Conservation (phyloP, 1,284 basidiomycete genomes). For the Cystobasidium sp. region DNA sequence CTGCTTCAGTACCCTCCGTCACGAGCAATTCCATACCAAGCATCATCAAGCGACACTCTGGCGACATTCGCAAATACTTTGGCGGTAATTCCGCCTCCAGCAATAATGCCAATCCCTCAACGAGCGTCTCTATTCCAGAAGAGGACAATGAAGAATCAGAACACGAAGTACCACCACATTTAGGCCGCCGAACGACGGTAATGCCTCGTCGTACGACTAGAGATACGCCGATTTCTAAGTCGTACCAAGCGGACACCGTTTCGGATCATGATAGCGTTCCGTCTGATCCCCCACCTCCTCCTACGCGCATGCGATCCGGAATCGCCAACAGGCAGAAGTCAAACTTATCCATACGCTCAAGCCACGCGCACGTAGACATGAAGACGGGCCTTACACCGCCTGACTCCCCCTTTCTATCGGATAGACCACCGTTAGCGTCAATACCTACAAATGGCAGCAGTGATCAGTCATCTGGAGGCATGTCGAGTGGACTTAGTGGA, state of each 20-base stretch:
- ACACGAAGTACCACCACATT: not conserved
- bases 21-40: not conserved
- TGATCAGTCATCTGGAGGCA: slow-evolving; percentile 15
- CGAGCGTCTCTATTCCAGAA: not conserved
- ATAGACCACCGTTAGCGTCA: not conserved
- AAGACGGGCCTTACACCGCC: not conserved
- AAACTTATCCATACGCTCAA: not conserved
- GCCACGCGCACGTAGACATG: not conserved
- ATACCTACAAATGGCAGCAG: slow-evolving; percentile 2
- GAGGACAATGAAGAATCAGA: not conserved
- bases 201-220: not conserved
- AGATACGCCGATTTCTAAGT: not conserved
- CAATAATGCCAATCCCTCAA: not conserved
- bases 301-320: not conserved
- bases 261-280: not conserved
- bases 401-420: not conserved
- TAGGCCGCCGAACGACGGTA: slow-evolving; percentile 4
- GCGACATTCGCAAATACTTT: slow-evolving; percentile 8
- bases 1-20: not conserved
- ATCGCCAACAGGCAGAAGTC: not conserved
- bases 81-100: not conserved
- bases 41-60: slow-evolving; percentile 6
- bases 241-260: not conserved
- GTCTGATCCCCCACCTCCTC: not conserved
- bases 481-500: not conserved